Evolutionary conservation across 2,329 filamentous ascomycete genomes (phyloP).

Genomic region (Cordyceps cateniannulata): DNA sequence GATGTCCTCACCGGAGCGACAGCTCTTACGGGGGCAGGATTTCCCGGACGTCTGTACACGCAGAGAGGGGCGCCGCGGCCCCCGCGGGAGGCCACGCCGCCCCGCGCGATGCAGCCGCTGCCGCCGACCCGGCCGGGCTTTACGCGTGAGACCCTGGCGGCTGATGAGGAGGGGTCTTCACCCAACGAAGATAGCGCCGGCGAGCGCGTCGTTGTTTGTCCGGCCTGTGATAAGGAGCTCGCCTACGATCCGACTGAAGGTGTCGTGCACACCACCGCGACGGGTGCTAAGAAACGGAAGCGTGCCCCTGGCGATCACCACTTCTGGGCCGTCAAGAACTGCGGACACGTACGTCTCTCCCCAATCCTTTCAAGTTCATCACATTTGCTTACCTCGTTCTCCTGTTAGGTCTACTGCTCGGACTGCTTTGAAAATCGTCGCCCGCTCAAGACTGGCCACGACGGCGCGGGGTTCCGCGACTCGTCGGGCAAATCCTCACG

Average conservation of each 20-base stretch:
- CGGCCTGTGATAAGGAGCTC: slow-evolving; percentile 79
- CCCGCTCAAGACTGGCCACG: slow-evolving; percentile 24
- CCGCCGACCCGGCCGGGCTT: slow-evolving; percentile 66
- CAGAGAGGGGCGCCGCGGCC: slow-evolving; percentile 15
- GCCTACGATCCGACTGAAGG: slow-evolving; percentile 55
- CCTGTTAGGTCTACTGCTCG: slow-evolving; percentile 53
- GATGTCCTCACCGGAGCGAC: slow-evolving; percentile 3
- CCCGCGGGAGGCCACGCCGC: slow-evolving; percentile 27
- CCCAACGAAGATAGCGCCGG: too few species aligned
- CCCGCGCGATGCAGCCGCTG: slow-evolving; percentile 54
- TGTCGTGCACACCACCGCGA: slow-evolving; percentile 14
- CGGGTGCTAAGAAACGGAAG: slow-evolving; percentile 35
- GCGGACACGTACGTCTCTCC: slow-evolving; percentile 71
- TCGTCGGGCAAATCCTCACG: slow-evolving; percentile 18
- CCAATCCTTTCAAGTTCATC: neutral
- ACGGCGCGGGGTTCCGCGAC: too few species aligned
- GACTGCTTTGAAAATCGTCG: slow-evolving; percentile 53
- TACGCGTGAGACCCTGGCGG: slow-evolving; percentile 57
- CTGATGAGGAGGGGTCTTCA: slow-evolving; percentile 20
- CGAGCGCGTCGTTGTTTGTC: slow-evolving; percentile 71
- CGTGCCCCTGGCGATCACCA: slow-evolving; percentile 61
- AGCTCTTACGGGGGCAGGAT: neutral
- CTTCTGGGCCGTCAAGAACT: slow-evolving; percentile 86
- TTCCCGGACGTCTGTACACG: slow-evolving; percentile 13
- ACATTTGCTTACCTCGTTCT: neutral